Evolutionary conservation across 257 asterid species (phyloP).

Genomic region (Ligustrum vulgare): DNA sequence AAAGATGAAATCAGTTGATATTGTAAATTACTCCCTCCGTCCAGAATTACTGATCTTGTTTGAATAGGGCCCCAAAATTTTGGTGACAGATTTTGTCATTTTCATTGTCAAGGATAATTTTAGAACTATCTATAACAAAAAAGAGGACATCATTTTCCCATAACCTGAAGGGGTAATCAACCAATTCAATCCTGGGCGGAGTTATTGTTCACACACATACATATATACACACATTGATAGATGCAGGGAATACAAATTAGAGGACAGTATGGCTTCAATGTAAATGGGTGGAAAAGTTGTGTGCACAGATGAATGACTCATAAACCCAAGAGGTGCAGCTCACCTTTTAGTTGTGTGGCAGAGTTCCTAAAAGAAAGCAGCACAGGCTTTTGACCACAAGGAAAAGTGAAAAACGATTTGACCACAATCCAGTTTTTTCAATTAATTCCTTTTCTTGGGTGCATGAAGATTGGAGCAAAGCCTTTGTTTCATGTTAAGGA

Average conservation of each 20-base stretch:
- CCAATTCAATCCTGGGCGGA: neutral
- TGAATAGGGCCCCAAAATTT: neutral
- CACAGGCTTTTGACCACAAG: constrained; percentile 1
- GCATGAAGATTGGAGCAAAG: constrained; percentile 2
- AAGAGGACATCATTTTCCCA: neutral
- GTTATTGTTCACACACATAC: neutral
- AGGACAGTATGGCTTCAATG: constrained; percentile 19
- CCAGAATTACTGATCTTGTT: neutral
- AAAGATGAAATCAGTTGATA: constrained; percentile 15
- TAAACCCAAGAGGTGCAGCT: constrained; percentile 6
- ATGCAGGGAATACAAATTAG: constrained; percentile 4
- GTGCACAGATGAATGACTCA: constrained; percentile 2
- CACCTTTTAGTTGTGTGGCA: constrained; percentile 6
- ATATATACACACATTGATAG: neutral
- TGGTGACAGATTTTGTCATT: neutral
- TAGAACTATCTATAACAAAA: neutral
- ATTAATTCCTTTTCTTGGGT: neutral
- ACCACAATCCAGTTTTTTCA: neutral
- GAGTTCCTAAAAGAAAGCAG: neutral
- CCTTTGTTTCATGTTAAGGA: neutral
- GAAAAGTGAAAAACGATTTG: neutral
- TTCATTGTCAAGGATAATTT: neutral
- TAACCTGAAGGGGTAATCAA: neutral
- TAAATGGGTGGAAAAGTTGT: neutral
- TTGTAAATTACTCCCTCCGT: neutral